A percentile compares a stretch with the other conserved stretches of the same genome.
Conservation (phyloP, 306 rosid species). For the Gastrolobium villosum region DNA sequence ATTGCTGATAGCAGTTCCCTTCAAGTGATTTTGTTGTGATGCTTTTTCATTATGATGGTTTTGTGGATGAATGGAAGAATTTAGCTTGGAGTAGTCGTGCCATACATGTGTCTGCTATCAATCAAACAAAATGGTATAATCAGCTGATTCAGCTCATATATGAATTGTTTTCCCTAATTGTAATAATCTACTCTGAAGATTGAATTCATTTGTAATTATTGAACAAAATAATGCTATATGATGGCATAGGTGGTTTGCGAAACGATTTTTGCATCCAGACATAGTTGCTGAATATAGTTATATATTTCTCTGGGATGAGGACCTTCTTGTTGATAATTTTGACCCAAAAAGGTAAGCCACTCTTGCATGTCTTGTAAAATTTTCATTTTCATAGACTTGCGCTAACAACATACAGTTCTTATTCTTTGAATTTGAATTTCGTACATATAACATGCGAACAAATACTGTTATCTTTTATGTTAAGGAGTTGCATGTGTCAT, state of each 20-base stretch:
- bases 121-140: conserved; percentile 69
- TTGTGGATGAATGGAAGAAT: conserved; percentile 63
- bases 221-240: conserved; percentile 27
- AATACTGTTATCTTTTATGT: background rate
- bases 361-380: background rate
- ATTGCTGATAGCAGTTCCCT: conserved; percentile 53
- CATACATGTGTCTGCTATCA: conserved; percentile 63
- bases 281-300: conserved; percentile 77
- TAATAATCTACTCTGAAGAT: conserved; percentile 2
- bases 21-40: conserved; percentile 60
- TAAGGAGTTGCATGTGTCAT: background rate
- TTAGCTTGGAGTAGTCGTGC: conserved; percentile 58
- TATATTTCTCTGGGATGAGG: conserved; percentile 98
- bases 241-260: conserved; percentile 89
- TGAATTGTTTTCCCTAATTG: conserved; percentile 17
- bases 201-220: conserved; percentile 17
- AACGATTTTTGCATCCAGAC: conserved; percentile 96
- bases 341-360: conserved; percentile 67
- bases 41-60: conserved; percentile 71
- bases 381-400: background rate
- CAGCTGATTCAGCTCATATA: conserved; percentile 24
- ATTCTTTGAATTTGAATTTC: conserved; percentile 10
- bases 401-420: background rate
- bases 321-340: conserved; percentile 89
- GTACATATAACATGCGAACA: conserved; percentile 4